Percentiles rank a stretch among this genome's conserved stretches.
Evolutionary conservation across 106 monocot species (phyloP).

Genomic region (Narthecium ossifragum): DNA sequence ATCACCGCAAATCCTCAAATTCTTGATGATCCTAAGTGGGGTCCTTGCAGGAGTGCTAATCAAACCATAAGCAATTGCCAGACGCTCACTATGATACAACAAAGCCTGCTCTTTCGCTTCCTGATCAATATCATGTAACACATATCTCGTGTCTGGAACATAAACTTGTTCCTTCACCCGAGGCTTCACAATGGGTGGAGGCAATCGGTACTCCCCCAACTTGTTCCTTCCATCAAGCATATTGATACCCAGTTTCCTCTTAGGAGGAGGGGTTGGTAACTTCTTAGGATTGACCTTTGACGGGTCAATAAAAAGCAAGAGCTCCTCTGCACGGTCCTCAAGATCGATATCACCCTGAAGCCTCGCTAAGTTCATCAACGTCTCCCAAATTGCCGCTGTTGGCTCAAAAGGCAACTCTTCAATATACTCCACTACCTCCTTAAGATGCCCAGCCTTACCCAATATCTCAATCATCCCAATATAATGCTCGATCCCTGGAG

Average conservation of each 20-base stretch:
- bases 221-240: constrained; percentile 91
- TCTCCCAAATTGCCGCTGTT: constrained; percentile 50
- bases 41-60: constrained; percentile 93
- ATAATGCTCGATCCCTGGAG: constrained; percentile 67
- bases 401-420: constrained; percentile 66
- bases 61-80: constrained; percentile 92
- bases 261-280: constrained; percentile 46
- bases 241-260: constrained; percentile 51
- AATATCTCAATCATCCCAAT: constrained; percentile 69
- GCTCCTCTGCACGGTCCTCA: constrained; percentile 59
- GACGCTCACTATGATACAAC: constrained; percentile 85
- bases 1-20: constrained; percentile 77
- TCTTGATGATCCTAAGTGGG: constrained; percentile 86
- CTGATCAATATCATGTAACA: constrained; percentile 94
- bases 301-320: constrained; percentile 50
- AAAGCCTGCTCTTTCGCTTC: constrained; percentile 97
- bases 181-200: constrained; percentile 44
- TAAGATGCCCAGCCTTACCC: constrained; percentile 73
- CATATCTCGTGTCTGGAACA: constrained; percentile 92
- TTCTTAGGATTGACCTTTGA: constrained; percentile 39
- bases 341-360: constrained; percentile 78
- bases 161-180: constrained; percentile 74
- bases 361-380: constrained; percentile 63
- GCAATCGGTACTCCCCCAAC: constrained; percentile 53
- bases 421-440: constrained; percentile 69